Evolutionary conservation across 2,329 filamentous ascomycete species (phyloP).

Genomic region (Cladosporium velox): DNA sequence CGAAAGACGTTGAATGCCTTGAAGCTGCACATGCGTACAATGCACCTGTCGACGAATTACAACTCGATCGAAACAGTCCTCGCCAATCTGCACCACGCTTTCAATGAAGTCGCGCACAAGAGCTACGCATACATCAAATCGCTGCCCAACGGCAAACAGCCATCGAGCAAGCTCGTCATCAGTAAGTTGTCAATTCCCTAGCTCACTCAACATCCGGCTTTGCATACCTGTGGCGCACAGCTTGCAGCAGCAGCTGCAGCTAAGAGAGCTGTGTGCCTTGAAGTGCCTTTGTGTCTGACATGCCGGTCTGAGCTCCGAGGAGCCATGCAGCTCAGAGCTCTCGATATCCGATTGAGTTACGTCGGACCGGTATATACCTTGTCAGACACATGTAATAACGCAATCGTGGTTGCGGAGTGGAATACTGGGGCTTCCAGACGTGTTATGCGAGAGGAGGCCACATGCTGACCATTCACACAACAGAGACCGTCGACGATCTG

Average conservation of each 20-base stretch:
- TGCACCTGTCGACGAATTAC: constrained; percentile 79
- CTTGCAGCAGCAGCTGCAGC: constrained; percentile 12
- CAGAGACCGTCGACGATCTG: constrained; percentile 67
- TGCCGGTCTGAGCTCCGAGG: constrained; percentile 14
- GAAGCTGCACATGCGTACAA: constrained; percentile 80
- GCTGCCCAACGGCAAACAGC: constrained; percentile 59
- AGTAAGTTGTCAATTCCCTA: constrained; percentile 43
- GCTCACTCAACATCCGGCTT: constrained; percentile 14
- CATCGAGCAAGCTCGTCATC: constrained; percentile 61
- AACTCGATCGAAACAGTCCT: constrained; percentile 72
- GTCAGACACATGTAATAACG: constrained; percentile 7
- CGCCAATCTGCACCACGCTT: constrained; percentile 72
- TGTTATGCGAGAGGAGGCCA: neutral
- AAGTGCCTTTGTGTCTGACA: neutral
- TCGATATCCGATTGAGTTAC: constrained; percentile 5
- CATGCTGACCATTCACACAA: constrained; percentile 33
- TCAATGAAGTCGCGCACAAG: constrained; percentile 77
- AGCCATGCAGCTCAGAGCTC: constrained; percentile 9
- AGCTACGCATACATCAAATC: constrained; percentile 62
- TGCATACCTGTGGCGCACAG: neutral
- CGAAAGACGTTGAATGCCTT: constrained; percentile 75
- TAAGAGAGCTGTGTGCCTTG: neutral
- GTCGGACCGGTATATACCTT: neutral
- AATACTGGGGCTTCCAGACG: neutral
- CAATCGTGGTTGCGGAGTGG: neutral